Evolutionary conservation across 2,329 filamentous ascomycete species (phyloP), one percentile per base, ranked within the genome.

Genomic region (Colletotrichum lindemuthianum): DNA sequence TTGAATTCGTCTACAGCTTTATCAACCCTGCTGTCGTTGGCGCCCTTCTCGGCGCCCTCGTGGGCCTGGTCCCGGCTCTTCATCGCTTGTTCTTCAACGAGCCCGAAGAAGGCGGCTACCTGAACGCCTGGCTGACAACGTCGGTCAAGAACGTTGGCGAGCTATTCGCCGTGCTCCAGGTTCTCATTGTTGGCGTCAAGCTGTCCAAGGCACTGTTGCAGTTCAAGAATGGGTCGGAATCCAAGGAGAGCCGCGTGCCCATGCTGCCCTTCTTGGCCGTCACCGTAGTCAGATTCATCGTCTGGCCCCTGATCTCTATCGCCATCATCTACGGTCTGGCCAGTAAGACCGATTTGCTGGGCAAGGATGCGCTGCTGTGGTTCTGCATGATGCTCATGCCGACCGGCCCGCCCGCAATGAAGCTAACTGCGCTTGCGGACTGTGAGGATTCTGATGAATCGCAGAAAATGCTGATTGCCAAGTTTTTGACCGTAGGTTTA

Each of bases 121-220:
- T 91, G 69, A 88, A 85, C 16, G 88, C 88, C 1, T 91, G 88
- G 88, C 76, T 91, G 43, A 90, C 88, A 0, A 80, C 82, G 0
- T 84, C 85, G 0, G 75, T 91, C 16, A 82, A 86, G 68, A 90
- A 88, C 59, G 80, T 90, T 24, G 88, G 89, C 3, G 79, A 82
- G 0, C 78, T 91, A 0, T 91, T 91, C 71, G 87, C 89, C 0
- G 82, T 86, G 0, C 75, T 90, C 33, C 89, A 90, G 36, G 86
- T 91, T 13, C 82, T 91, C 13, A 82, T 91, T 0, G 88, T 89
- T 0, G 88, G 89, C 2, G 85, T 89, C n/a, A 88, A 88, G 67
- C 80, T 91, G 1, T 86, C 84, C 59, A 81, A 81, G 24, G 82
- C 84, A 13, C 77, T 87, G 67, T 37, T 34, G 68, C 73, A 60